Conservation (phyloP, 139 green algal species). For the Volvox africanus region DNA sequence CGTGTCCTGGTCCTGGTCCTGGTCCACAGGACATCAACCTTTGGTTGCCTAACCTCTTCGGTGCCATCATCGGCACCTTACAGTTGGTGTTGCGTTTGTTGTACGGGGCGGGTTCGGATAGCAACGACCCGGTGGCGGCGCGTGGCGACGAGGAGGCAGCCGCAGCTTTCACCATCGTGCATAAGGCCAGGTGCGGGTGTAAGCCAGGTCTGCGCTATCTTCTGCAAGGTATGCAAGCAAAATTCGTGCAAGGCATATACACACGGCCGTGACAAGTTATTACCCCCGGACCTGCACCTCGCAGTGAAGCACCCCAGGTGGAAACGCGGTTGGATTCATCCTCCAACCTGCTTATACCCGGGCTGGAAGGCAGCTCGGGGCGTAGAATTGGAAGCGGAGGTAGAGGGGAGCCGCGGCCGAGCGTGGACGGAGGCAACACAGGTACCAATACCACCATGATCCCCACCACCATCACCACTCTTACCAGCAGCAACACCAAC, state of each 20-base stretch:
- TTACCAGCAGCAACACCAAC: too few species aligned
- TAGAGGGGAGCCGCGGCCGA: background rate
- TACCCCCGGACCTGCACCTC: background rate
- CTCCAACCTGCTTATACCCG: constrained; percentile 19
- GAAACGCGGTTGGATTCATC: background rate
- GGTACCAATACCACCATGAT: background rate
- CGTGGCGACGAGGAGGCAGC: background rate
- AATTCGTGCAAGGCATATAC: too few species aligned
- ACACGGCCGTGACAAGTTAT: too few species aligned
- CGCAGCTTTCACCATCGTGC: background rate
- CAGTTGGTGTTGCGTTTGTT: constrained; percentile 44
- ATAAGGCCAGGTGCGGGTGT: background rate
- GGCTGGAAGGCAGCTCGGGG: background rate
- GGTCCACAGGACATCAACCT: constrained; percentile 52
- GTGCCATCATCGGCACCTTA: constrained; percentile 20
- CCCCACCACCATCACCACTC: background rate
- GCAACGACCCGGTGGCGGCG: background rate
- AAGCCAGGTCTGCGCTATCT: background rate
- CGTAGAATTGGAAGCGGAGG: background rate
- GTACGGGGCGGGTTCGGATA: constrained; percentile 11
- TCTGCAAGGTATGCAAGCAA: too few species aligned
- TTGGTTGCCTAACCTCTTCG: constrained; percentile 49
- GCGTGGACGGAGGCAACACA: background rate
- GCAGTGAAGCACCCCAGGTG: constrained; percentile 1
- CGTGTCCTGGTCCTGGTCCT: too few species aligned